phyloP scores from a whole-genome alignment of 768 basidiomycete genomes.

The Rossbeevera mucosa region DNA sequence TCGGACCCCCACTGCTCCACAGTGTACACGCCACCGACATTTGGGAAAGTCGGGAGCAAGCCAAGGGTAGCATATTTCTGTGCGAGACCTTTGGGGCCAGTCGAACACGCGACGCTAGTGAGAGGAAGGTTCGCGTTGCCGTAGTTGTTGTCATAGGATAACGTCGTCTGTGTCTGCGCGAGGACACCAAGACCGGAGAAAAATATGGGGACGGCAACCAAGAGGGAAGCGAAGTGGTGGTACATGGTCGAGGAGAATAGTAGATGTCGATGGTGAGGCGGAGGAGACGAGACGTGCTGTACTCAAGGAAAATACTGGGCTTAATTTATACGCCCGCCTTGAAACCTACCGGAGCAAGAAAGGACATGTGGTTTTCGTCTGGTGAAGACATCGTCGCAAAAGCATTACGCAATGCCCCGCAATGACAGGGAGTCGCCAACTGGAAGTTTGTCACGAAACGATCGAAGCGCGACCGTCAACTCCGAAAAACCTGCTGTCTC shows the following conservation, averaged over 20 bases:
- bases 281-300: neutral
- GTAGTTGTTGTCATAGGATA: slow-evolving; percentile 37
- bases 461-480: neutral
- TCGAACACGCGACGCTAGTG: slow-evolving; percentile 34
- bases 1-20: slow-evolving; percentile 20
- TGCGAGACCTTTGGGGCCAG: slow-evolving; percentile 35
- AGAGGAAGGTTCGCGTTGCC: slow-evolving; percentile 29
- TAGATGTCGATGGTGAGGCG: neutral
- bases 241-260: slow-evolving; percentile 22
- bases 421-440: neutral
- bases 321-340: slow-evolving; percentile 17
- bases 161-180: slow-evolving; percentile 22
- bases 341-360: neutral
- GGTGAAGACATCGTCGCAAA: neutral
- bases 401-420: neutral
- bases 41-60: slow-evolving; percentile 36
- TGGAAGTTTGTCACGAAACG: neutral
- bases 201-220: slow-evolving; percentile 9
- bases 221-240: slow-evolving; percentile 12
- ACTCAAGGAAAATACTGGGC: neutral
- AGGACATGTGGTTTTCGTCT: neutral
- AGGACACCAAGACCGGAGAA: slow-evolving; percentile 14
- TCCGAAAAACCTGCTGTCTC: neutral
- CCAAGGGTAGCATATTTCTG: slow-evolving; percentile 35
- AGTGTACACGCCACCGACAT: slow-evolving; percentile 30